Conservation (phyloP, 2,329 filamentous ascomycete species). For the Cladosporium cucumerinum region DNA sequence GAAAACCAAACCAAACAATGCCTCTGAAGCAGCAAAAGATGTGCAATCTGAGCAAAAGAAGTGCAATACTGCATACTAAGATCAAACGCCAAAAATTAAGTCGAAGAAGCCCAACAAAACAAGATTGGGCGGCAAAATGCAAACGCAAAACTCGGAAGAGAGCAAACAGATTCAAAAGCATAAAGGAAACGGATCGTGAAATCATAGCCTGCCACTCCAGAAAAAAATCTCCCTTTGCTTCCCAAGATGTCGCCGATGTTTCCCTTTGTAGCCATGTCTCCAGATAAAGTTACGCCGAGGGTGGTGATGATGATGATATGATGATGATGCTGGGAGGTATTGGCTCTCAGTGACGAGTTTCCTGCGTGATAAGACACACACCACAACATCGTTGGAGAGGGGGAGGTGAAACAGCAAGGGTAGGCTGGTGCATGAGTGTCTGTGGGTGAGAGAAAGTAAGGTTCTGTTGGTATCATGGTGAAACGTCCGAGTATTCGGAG, state of each 20-base stretch:
- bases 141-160: not conserved
- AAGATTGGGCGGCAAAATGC: not conserved
- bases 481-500: not conserved
- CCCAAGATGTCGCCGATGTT: not conserved
- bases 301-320: not conserved
- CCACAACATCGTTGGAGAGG: not conserved
- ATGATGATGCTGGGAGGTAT: not conserved
- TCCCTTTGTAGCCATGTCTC: not conserved
- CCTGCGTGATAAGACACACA: not conserved
- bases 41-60: not conserved
- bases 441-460: not conserved
- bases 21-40: not conserved
- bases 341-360: not conserved
- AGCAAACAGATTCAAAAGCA: not conserved
- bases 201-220: not conserved
- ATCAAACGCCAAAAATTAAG: not conserved
- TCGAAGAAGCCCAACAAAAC: not conserved
- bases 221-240: not conserved
- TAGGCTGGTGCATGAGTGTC: conserved; percentile 8
- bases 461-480: not conserved
- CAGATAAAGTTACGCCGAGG: not conserved
- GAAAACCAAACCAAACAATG: not conserved
- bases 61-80: too few relatives aligned
- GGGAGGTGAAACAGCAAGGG: not conserved
- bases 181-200: not conserved